These are phyloP conservation scores for Pyrenophora tritici-repentis DNA, from an alignment of 2,329 filamentous ascomycete species.

Conservation along the genomic window DNA sequence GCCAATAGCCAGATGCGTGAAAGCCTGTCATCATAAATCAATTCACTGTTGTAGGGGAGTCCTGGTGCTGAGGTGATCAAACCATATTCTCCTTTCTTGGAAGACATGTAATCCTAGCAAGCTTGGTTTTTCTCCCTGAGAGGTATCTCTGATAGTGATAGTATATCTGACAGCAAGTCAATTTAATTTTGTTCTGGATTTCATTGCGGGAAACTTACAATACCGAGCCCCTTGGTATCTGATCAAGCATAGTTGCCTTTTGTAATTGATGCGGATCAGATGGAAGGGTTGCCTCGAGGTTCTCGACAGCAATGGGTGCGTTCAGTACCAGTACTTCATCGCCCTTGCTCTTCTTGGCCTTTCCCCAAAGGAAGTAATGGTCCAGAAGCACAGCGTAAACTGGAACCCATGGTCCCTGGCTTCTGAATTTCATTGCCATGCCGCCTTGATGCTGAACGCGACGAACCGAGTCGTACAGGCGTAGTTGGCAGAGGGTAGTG, in stretches of 20 bases:
- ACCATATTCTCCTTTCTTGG: slow-evolving; percentile 27
- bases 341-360: slow-evolving; percentile 25
- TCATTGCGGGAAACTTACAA: slow-evolving; percentile 4
- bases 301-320: slow-evolving; percentile 23
- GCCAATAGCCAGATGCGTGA: too few relatives aligned
- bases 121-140: slow-evolving; percentile 17
- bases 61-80: slow-evolving; percentile 14
- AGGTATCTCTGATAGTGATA: slow-evolving; percentile 25
- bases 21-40: too few relatives aligned
- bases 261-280: slow-evolving; percentile 22
- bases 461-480: slow-evolving; percentile 21
- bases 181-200: background rate
- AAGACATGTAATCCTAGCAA: slow-evolving; percentile 23
- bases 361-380: slow-evolving; percentile 40
- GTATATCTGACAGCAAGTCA: slow-evolving; percentile 18
- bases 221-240: slow-evolving; percentile 30
- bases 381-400: slow-evolving; percentile 38
- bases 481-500: slow-evolving; percentile 20
- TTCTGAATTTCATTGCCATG: slow-evolving; percentile 37
- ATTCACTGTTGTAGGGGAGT: background rate
- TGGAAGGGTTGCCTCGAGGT: slow-evolving; percentile 21
- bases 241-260: slow-evolving; percentile 34
- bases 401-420: slow-evolving; percentile 37
- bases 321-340: slow-evolving; percentile 26
- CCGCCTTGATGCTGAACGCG: slow-evolving; percentile 29